These are phyloP conservation scores for Cryptomeria japonica DNA, from an alignment of 75 land plant species.

Conservation along the genomic window DNA sequence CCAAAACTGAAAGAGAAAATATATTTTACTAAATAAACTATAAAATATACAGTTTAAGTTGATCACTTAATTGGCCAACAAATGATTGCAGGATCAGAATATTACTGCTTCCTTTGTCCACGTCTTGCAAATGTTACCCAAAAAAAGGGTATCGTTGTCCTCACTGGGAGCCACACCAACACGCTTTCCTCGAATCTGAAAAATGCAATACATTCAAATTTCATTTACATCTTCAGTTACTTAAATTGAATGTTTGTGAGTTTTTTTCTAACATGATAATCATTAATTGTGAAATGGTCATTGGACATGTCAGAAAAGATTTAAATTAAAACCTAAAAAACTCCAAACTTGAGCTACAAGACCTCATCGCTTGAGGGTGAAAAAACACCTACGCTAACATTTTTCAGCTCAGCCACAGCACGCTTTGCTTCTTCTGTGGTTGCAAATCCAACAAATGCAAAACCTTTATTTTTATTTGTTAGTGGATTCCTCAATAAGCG, in stretches of 20 bases:
- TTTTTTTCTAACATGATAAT: not conserved
- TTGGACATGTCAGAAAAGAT: not conserved
- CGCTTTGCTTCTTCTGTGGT: constrained; percentile 70
- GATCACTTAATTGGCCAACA: not conserved
- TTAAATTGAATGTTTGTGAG: not conserved
- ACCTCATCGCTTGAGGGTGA: not conserved
- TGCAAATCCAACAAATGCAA: constrained; percentile 89
- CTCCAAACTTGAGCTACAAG: not conserved
- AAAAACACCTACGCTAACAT: constrained; percentile 43
- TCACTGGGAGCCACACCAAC: constrained; percentile 86
- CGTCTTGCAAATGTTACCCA: constrained; percentile 87
- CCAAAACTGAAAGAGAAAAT: too few relatives aligned
- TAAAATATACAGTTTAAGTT: not conserved
- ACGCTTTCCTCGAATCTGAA: constrained; percentile 75
- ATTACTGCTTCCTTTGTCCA: constrained; percentile 91
- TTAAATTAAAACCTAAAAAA: not conserved
- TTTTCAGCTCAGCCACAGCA: constrained; percentile 68
- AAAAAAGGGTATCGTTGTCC: constrained; percentile 87
- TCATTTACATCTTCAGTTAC: not conserved
- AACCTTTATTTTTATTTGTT: constrained; percentile 91
- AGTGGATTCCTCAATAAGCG: constrained; percentile 72
- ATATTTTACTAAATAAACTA: not conserved
- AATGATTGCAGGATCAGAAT: not conserved
- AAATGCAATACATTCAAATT: not conserved
- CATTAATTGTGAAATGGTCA: not conserved